Conservation (phyloP, 805 yeast species). For the Osmozyma mogii region DNA sequence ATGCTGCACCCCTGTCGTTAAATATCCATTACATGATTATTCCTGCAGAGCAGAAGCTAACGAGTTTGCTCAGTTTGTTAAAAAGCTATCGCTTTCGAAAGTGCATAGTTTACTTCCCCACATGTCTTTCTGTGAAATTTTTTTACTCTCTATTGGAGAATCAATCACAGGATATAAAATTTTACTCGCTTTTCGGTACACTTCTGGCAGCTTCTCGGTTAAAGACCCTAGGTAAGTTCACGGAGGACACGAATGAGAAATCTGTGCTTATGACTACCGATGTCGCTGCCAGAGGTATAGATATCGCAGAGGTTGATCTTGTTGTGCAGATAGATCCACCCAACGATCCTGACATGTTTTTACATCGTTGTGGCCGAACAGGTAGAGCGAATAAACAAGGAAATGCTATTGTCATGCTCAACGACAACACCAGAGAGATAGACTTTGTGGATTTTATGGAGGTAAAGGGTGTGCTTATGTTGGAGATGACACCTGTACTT, state of each 20-base stretch:
- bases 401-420: constrained; percentile 65
- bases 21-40: constrained; percentile 53
- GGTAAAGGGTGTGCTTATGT: constrained; percentile 53
- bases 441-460: constrained; percentile 74
- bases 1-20: constrained; percentile 55
- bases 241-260: constrained; percentile 29
- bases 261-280: constrained; percentile 84
- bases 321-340: constrained; percentile 96
- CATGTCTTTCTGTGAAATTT: constrained; percentile 76
- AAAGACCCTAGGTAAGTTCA: constrained; percentile 59
- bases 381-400: constrained; percentile 89
- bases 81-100: constrained; percentile 55
- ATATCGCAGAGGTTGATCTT: constrained; percentile 88
- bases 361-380: constrained; percentile 93
- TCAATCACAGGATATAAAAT: constrained; percentile 20
- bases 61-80: constrained; percentile 47
- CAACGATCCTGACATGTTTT: constrained; percentile 80
- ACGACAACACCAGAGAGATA: constrained; percentile 65
- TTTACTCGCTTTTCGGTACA: constrained; percentile 87
- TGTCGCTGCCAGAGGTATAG: constrained; percentile 97
- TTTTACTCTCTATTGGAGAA: constrained; percentile 52
- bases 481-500: constrained; percentile 23
- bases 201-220: constrained; percentile 72
- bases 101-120: constrained; percentile 87
- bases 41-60: constrained; percentile 54